A percentile compares a stretch with the other conserved stretches of the same genome.
Evolutionary conservation across 2,329 filamentous ascomycete species (phyloP).

Genomic region (Colletotrichum tofieldiae): DNA sequence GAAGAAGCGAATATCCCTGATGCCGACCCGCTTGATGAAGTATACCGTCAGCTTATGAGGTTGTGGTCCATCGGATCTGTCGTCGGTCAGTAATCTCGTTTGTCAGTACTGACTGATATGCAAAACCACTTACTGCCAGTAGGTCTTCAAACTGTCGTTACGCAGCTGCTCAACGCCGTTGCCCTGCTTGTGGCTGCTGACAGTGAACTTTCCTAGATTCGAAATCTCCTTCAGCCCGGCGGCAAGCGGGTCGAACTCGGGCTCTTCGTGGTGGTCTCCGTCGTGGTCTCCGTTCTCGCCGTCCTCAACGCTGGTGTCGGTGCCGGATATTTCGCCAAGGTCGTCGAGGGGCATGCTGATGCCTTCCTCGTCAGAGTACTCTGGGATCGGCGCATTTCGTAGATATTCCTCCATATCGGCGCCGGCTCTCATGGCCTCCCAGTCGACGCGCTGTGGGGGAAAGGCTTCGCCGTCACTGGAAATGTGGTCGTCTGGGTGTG

Average conservation of each 20-base stretch:
- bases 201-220: conserved; percentile 86
- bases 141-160: conserved; percentile 79
- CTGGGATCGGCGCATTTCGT: conserved; percentile 35
- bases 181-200: conserved; percentile 85
- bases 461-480: conserved; percentile 41
- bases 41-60: conserved; percentile 88
- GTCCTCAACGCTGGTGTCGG: conserved; percentile 52
- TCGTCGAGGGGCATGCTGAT: conserved; percentile 34
- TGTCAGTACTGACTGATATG: conserved; percentile 1
- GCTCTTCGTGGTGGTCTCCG: conserved; percentile 50
- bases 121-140: conserved; percentile 78
- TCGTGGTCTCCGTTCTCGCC: conserved; percentile 47
- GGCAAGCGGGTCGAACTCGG: conserved; percentile 68
- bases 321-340: conserved; percentile 44
- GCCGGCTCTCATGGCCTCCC: conserved; percentile 41
- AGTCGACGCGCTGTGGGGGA: conserved; percentile 38
- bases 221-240: conserved; percentile 85
- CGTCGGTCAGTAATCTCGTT: conserved; percentile 9
- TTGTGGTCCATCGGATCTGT: conserved; percentile 85
- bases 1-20: conserved; percentile 84
- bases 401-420: conserved; percentile 40
- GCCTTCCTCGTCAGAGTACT: conserved; percentile 41
- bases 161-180: conserved; percentile 84
- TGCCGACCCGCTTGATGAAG: conserved; percentile 86
- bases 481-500: conserved; percentile 35